phyloP scores from a whole-genome alignment of 2,329 filamentous ascomycete genomes.

The Pseudogymnoascus sp. region DNA sequence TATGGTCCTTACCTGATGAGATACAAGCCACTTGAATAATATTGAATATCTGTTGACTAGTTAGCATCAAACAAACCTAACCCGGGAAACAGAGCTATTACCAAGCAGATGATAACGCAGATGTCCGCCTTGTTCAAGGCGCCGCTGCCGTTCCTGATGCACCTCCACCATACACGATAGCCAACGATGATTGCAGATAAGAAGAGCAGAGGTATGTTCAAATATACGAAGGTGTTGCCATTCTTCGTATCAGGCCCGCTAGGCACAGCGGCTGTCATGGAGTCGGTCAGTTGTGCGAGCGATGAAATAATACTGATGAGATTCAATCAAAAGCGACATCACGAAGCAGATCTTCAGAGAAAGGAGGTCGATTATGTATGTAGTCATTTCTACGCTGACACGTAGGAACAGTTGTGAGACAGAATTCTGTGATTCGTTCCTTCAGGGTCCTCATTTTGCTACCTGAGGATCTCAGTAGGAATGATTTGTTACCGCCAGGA shows the following conservation, averaged over 20 bases:
- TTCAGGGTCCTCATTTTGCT: neutral
- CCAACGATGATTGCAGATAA: constrained; percentile 11
- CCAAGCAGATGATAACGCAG: constrained; percentile 9
- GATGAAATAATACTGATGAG: constrained; percentile 3
- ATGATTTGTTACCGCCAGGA: neutral
- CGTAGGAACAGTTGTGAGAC: neutral
- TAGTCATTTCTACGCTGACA: neutral
- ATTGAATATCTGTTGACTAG: constrained; percentile 7
- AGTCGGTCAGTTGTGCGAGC: neutral
- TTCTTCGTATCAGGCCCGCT: constrained; percentile 10
- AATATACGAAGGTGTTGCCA: neutral
- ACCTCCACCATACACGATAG: constrained; percentile 16
- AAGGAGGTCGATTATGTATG: neutral
- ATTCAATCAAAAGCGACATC: neutral
- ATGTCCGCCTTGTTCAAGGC: constrained; percentile 9
- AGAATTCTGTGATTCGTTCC: neutral
- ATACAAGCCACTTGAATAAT: constrained; percentile 8
- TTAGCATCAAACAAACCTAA: constrained; percentile 1
- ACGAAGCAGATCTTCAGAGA: constrained; percentile 2
- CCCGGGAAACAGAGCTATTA: neutral
- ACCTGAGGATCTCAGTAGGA: neutral
- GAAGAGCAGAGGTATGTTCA: constrained; percentile 16
- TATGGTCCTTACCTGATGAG: constrained; percentile 8
- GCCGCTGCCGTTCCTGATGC: constrained; percentile 3
- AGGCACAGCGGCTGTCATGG: neutral